Base-by-base conservation (phyloP, 1,284 basidiomycete genomes). In the Mycena citricolor region DNA sequence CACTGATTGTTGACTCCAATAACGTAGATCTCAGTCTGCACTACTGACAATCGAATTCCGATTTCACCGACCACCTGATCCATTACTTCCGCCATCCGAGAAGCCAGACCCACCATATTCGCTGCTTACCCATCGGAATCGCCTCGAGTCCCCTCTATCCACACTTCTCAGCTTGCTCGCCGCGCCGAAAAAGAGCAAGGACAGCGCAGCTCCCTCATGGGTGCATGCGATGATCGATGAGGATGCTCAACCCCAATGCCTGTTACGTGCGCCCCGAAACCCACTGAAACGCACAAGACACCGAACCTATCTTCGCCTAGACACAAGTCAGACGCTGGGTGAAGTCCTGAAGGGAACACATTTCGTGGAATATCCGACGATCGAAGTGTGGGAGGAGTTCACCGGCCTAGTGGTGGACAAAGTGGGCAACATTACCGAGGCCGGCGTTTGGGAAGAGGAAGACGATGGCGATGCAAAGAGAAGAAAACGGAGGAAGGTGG, bases 351-450 rank as follows among this genome's bases (percentile, higher is more conserved):
- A 66, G 33, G 67, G 79, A 32, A 86, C 77, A 38, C 70, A 78
- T 25, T 90, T 90, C 58, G 73, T 87, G 32, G 91, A 94, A 63
- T 93, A 80, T 57, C 90, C 91, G 4, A 81, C 80, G 0, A 78
- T 94, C 31, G 80, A 89, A 38, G 64, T 94, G 4, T 83, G 79
- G 68, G 75, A 83, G 37, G 74, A 78, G 36, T 91, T 90, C 65
- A 63, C 64, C 5, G 79, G 77, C 5, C 68, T 66, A 8, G 56
- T 86, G 25, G 67, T 86, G 8, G 76, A 84, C 49, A 66, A 69
- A 36, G 57, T 68, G 35, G 80, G 76, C 2, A 55, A 67, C 12
- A 60, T 78, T 34, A 59, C 54, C 28, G 60, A 61, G 28, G 51
- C 57, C 36, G 11, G 30, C 29, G 17, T 42, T 24, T 34, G 30